Evolutionary conservation across 257 asterid species (phyloP).

Genomic region (Solanum sparsipilum): DNA sequence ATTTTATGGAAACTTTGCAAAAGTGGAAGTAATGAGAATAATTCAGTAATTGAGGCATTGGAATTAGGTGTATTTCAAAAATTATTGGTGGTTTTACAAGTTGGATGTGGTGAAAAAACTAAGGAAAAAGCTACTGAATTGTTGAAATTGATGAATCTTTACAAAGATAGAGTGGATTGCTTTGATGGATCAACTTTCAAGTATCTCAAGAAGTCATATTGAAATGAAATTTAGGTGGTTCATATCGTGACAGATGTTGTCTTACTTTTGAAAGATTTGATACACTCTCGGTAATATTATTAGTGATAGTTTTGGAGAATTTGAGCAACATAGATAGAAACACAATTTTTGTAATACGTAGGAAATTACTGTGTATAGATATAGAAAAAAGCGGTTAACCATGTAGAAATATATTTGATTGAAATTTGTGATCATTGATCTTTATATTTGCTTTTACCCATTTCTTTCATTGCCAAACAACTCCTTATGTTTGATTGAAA

Average conservation of each 20-base stretch:
- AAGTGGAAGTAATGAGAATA: conserved; percentile 20
- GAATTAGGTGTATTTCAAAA: conserved; percentile 70
- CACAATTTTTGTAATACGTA: background rate
- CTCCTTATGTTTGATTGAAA: background rate
- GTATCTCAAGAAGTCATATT: conserved; percentile 39
- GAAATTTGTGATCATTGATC: background rate
- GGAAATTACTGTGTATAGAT: background rate
- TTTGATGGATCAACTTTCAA: conserved; percentile 53
- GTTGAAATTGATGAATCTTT: conserved; percentile 57
- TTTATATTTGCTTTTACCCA: background rate
- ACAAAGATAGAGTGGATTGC: conserved; percentile 46
- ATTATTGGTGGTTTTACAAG: conserved; percentile 64
- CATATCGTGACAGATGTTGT: background rate
- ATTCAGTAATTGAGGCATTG: conserved; percentile 44
- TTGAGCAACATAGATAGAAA: background rate
- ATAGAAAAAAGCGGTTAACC: background rate
- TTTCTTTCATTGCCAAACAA: background rate
- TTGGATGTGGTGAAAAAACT: conserved; percentile 44
- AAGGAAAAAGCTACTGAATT: conserved; percentile 64
- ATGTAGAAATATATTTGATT: background rate
- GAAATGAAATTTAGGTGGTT: background rate
- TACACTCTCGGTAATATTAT: background rate
- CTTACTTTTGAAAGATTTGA: background rate
- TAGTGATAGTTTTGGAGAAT: background rate
- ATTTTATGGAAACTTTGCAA: conserved; percentile 48